Evolutionary conservation across 1,139 yeast genomes (phyloP), one percentile per base, ranked within the genome.

Genomic region (Hansenula lynferdii): DNA sequence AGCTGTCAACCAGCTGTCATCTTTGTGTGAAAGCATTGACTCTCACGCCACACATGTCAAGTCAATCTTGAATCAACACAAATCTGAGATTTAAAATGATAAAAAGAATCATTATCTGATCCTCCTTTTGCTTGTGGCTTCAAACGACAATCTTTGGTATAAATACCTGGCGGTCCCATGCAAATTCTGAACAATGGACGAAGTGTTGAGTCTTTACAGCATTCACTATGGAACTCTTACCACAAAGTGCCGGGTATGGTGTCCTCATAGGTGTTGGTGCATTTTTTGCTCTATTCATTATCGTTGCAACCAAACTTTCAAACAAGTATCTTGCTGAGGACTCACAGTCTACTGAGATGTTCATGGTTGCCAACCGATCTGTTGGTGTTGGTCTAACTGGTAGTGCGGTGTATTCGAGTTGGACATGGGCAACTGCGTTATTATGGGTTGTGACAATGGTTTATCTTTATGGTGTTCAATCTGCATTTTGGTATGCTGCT

Each of bases 321-420:
- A 64, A 64, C 42, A 61, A 77, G 45, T 75, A 75, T 54, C 64
- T 48, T 45, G 65, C 70, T 37, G 67, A 69, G 44, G 74, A 73
- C 50, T 61, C 70, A 25, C 70, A 73, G 60, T 72, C 80, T 1
- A 76, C 80, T 1, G 80, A 75, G 57, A 77, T 72, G 51, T 75
- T 75, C 47, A 67, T 77, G 28, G 73, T 78, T 21, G 79, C 80
- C 16, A 78, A 78, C 42, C 58, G 76, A 53, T 58, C 67, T 5
- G 73, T 71, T 31, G 69, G 69, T 40, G 65, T 71, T 14, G 71
- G 68, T 34, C 60, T 71, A 47, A 69, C 71, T 41, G 60, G 69
- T 24, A 66, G 75, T 6, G 73, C 75, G 9, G 75, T 72, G 37
- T 73, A 70, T 20, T 65, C 72, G 29, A 66, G 73, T 9, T 72